Evolutionary conservation across 768 basidiomycete genomes (phyloP).

Genomic region (Pleurotus sapidus): DNA sequence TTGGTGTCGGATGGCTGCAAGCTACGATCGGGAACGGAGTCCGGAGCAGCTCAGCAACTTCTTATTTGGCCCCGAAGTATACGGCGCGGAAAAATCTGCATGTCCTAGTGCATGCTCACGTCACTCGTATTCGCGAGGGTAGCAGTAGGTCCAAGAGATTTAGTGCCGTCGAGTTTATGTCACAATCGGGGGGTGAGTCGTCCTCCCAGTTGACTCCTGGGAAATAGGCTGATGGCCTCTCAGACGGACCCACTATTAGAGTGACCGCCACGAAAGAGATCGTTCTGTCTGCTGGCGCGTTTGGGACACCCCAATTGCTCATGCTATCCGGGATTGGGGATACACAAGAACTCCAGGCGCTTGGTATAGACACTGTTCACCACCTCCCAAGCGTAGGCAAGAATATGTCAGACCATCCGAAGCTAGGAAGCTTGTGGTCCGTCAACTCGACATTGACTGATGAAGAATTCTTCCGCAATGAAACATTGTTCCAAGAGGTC

Average conservation of each 20-base stretch:
- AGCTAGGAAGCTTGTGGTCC: slow-evolving; percentile 13
- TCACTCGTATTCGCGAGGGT: slow-evolving; percentile 10
- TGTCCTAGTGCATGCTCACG: slow-evolving; percentile 28
- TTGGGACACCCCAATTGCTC: slow-evolving; percentile 9
- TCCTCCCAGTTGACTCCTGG: neutral
- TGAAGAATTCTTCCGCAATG: slow-evolving; percentile 21
- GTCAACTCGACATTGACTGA: slow-evolving; percentile 23
- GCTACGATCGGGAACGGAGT: slow-evolving; percentile 24
- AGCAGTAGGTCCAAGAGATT: neutral
- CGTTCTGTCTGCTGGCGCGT: slow-evolving; percentile 34
- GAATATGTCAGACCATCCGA: slow-evolving; percentile 30
- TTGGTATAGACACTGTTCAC: slow-evolving; percentile 29
- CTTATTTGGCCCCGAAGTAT: slow-evolving; percentile 25
- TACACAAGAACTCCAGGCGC: neutral
- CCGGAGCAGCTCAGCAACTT: slow-evolving; percentile 25
- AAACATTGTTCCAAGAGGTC: slow-evolving; percentile 16
- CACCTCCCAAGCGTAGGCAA: slow-evolving; percentile 31
- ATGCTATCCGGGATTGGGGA: neutral
- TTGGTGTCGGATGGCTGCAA: slow-evolving; percentile 29
- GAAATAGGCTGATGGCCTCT: neutral
- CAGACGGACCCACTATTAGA: neutral
- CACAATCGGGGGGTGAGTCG: neutral
- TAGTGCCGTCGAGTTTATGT: neutral
- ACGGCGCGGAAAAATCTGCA: slow-evolving; percentile 24
- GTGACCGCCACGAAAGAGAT: slow-evolving; percentile 29